Evolutionary conservation across 202 grass and related monocot genomes (phyloP).

Genomic region (Elaeis oleifera): DNA sequence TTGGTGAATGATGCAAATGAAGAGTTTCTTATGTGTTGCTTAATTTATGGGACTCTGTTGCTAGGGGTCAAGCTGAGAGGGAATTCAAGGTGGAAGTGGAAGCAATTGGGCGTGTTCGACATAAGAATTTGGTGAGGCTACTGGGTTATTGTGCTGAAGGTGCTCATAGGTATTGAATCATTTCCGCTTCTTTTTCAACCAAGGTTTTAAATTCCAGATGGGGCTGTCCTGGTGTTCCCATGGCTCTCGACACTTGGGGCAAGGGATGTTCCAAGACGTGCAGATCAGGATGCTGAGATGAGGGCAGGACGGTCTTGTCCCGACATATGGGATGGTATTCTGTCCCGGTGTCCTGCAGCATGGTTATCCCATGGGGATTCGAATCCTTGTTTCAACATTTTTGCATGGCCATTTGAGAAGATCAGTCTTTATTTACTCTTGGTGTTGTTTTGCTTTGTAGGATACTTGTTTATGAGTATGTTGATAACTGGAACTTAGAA

Average conservation of each 20-base stretch:
- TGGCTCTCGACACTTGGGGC: too few relatives aligned
- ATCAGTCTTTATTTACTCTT: conserved; percentile 6
- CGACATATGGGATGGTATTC: too few relatives aligned
- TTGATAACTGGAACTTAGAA: conserved; percentile 91
- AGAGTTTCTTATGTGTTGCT: too few relatives aligned
- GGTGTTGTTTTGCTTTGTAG: conserved; percentile 25
- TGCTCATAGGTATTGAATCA: conserved; percentile 56
- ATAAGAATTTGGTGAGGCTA: conserved; percentile 86
- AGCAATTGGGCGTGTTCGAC: conserved; percentile 81
- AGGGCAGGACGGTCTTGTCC: too few relatives aligned
- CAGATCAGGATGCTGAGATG: too few relatives aligned
- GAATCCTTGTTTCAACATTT: conserved; percentile 1
- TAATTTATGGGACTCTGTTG: conserved; percentile 1
- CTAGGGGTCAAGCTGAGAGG: conserved; percentile 80
- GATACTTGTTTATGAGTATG: conserved; percentile 87
- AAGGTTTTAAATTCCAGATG: too few relatives aligned
- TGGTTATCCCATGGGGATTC: too few relatives aligned
- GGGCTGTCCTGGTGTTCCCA: too few relatives aligned
- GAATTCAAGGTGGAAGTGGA: conserved; percentile 98
- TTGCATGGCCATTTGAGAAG: not conserved
- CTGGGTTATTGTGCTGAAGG: conserved; percentile 91
- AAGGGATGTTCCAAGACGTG: too few relatives aligned
- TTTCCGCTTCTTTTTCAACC: too few relatives aligned
- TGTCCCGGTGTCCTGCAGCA: too few relatives aligned
- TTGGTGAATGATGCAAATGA: too few relatives aligned